Evolutionary conservation across 1,139 yeast species (phyloP).

Genomic region (Hyphopichia wangnamkhiaoensis): DNA sequence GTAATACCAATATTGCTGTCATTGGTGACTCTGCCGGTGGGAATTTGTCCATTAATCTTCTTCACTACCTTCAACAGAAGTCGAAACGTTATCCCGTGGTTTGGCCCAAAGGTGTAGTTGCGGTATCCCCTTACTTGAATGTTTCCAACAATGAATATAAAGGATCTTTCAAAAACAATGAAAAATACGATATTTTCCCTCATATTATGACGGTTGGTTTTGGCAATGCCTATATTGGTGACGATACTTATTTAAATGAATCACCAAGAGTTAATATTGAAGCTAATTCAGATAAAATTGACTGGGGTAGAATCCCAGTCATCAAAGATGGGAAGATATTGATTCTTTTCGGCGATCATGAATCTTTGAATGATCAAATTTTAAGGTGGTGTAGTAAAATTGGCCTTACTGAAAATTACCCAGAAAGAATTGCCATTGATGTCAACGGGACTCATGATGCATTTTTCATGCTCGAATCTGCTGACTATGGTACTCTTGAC

Average conservation of each 20-base stretch:
- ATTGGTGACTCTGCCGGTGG: conserved; percentile 50
- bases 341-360: conserved; percentile 44
- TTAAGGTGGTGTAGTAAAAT: conserved; percentile 28
- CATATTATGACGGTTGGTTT: conserved; percentile 12
- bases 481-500: not conserved
- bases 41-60: conserved; percentile 29
- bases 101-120: conserved; percentile 32
- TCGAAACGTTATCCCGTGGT: conserved; percentile 8
- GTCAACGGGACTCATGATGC: not conserved
- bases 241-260: conserved; percentile 13
- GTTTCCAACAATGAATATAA: conserved; percentile 14
- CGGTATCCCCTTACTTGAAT: conserved; percentile 45
- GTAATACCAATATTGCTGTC: conserved; percentile 31
- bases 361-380: conserved; percentile 43
- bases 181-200: conserved; percentile 25
- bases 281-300: conserved; percentile 8
- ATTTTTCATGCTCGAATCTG: not conserved
- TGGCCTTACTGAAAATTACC: not conserved
- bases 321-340: conserved; percentile 29
- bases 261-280: not conserved
- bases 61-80: conserved; percentile 26
- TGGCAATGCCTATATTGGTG: conserved; percentile 10
- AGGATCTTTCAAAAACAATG: conserved; percentile 36
- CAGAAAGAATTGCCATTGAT: not conserved
- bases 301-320: conserved; percentile 39